Base-by-base conservation (phyloP, 1,284 basidiomycete genomes). In the Apiotrichum domesticum region DNA sequence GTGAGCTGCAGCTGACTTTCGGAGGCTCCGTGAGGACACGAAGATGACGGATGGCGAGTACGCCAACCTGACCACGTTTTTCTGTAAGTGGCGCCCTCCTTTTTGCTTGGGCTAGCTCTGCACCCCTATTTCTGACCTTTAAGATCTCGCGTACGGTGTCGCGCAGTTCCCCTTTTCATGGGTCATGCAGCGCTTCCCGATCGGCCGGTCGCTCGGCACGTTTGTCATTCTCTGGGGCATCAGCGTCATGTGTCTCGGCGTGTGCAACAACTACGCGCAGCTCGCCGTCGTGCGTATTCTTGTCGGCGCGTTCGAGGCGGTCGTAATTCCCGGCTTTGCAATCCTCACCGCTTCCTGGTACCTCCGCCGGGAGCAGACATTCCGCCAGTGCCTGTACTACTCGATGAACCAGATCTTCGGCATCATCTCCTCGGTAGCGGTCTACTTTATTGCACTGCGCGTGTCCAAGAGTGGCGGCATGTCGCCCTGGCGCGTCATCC, bases 261-360 rank as follows among this genome's bases (percentile, higher is more conserved):
- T 46, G 3, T 46, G 41, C 40, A 45, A 51, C 35, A 53, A 55
- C 51, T 63, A 57, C 41, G 54, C 29, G 13, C 54, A 53, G n/a
- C 51, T 65, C 51, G 39, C 63, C 42, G 49, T 14, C 29, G 35
- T 32, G 33, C 44, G 56, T 10, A 35, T 65, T 33, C 49, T 64
- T 13, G 53, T 69, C 43, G 59, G 67, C 14, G 6, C 57, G n/a
- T 50, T 62, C 43, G 52, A 69, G 55, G 58, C 52, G 3, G 57
- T 53, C n/a, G 35, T 66, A 46, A 63, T 60, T 6, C 66, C 66
- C 21, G 66, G 66, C 15, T 67, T 67, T 57, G 57, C 64, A 14
- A 41, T 67, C 39, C 57, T 67, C 48, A 54, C 62, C 54, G 34
- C 58, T 4, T 47, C 55, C 2, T 60, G 58, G 58, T 60, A 57